Evolutionary conservation across 2,329 filamentous ascomycete species (phyloP), one percentile per base, ranked within the genome.

Genomic region (Cladosporium colombiae): DNA sequence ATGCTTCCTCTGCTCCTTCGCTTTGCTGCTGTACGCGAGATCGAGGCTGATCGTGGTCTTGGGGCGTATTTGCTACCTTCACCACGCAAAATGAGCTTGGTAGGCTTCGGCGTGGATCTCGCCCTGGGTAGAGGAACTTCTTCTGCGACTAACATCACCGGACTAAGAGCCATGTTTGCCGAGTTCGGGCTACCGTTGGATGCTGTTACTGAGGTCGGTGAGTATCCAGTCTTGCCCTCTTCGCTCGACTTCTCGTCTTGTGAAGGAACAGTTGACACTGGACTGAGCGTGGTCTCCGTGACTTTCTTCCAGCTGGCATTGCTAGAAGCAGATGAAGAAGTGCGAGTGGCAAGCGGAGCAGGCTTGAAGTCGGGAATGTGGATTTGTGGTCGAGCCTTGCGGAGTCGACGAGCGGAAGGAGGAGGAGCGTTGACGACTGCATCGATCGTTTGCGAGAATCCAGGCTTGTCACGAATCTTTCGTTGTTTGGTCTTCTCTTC

Each of bases 71-170:
- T 72, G 56, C 64, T 55, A 72, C 72, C 52, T 71, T 73, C 49
- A 8, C 63, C 63, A 44, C 63, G 56, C n/a, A 75, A 56, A 16
- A 76, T 66, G 18, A 74, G 63, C n/a, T 70, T 69, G 5, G 74
- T 70, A 18, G 74, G 72, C 62, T 72, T 75, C 14, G 68, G 69
- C 18, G 63, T 60, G 1, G 67, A 68, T 50, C 70, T 73, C 2
- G 71, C 68, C 60, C 72, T 74, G 7, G 68, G 68, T 16, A 75
- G 62, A 2, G 74, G 74, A 18, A 74, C 70, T 55, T 76, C 70
- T 64, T 78, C 76, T 3, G 76, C 76, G 3, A 77, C 72, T 10
- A 75, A 72, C 72, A 75, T 75, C n/a, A 74, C 70, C 13, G 76
- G 75, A n/a, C 74, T 75, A 33, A 75, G 66, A 31, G 68, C 56